Conservation (phyloP, 352 stramenopile species). For the Phytophthora pini region DNA sequence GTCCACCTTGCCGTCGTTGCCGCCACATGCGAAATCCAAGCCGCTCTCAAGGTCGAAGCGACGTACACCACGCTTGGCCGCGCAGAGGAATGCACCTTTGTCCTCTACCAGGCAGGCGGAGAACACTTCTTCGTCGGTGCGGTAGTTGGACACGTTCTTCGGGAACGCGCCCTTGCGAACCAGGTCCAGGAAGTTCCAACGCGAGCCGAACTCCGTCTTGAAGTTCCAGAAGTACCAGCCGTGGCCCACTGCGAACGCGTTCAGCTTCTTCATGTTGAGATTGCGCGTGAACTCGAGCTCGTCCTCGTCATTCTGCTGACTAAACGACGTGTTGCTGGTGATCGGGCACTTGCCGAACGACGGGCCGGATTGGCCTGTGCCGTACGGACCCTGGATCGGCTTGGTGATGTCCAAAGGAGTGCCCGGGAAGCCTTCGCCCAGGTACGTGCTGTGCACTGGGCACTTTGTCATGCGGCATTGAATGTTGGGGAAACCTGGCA, state of each 20-base stretch:
- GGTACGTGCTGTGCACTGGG: conserved; percentile 85
- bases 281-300: conserved; percentile 80
- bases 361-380: conserved; percentile 82
- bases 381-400: conserved; percentile 86
- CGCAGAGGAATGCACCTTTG: conserved; percentile 75
- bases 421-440: conserved; percentile 87
- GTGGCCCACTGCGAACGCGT: conserved; percentile 90
- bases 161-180: conserved; percentile 68
- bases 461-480: conserved; percentile 91
- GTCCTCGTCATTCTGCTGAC: conserved; percentile 83
- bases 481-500: conserved; percentile 81
- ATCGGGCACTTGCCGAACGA: conserved; percentile 90
- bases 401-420: conserved; percentile 90
- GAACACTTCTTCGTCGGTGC: conserved; percentile 61
- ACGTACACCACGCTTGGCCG: conserved; percentile 72
- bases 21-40: conserved; percentile 67
- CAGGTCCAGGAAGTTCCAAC: conserved; percentile 91
- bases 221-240: conserved; percentile 98
- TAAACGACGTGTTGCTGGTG: conserved; percentile 83
- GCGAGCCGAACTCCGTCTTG: conserved; percentile 90
- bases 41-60: conserved; percentile 58
- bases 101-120: conserved; percentile 73
- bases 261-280: conserved; percentile 93
- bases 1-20: conserved; percentile 51
- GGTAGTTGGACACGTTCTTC: conserved; percentile 77